Base-by-base conservation (phyloP, 306 rosid genomes). In the Canavalia ensiformis region DNA sequence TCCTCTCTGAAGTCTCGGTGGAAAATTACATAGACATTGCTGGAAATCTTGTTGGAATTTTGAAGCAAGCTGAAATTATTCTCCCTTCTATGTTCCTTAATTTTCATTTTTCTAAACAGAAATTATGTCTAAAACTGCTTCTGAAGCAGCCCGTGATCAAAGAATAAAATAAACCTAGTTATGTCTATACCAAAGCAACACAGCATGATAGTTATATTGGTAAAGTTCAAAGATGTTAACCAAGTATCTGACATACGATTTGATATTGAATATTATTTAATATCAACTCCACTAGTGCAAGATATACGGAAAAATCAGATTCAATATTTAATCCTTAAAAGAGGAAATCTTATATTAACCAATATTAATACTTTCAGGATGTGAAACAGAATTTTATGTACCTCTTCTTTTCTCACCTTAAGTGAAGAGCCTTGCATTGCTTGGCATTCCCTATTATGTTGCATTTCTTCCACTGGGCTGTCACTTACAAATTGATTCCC, bases 401-500 rank as follows among this genome's bases (percentile, higher is more conserved):
- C 98, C 99, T 88, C 84, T 78, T 87, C 75, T 62, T 46, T 68
- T 50, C 78, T 88, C 83, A 68, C 70, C 57, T 79, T 76, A 76
- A 39, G 77, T 75, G 88, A 84, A 75, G 85, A 80, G 35, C 76
- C 74, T 59, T 84, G 89, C 57, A 76, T 62, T 74, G 79, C 9
- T 74, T 51, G 45, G 75, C 55, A 74, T 74, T 85, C 87, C 77
- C 70, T 57, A 10, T 74, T 78, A 73, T 62, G 57, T 72, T 72
- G 84, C 88, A 74, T 55, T 50, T 52, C 91, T 68, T 85, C 83
- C 33, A 62, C 77, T 45, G 77, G 34, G 78, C 46, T 31, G 49
- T 73, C 47, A 55, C 81, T 34, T 55, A 41, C 39, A 79, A 30
- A 54, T 63, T 58, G 58, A 62, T 68, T 79, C 28, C 52, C 70